A percentile compares a stretch with the other conserved stretches of the same genome.
Evolutionary conservation across 2,329 filamentous ascomycete genomes (phyloP).

Genomic region (Rutstroemia sydowiana): DNA sequence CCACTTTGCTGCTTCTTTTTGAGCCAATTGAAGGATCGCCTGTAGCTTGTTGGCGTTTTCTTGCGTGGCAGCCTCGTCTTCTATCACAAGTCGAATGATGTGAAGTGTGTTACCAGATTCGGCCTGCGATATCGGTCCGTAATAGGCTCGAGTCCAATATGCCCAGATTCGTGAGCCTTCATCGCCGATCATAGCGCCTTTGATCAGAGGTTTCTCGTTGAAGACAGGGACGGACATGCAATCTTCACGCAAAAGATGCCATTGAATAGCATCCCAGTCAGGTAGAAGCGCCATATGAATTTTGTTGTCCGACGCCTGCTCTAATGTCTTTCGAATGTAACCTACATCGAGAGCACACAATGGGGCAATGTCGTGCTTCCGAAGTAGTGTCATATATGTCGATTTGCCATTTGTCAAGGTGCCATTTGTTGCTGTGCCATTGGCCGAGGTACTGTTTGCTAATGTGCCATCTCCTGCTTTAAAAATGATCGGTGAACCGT

Average conservation of each 20-base stretch:
- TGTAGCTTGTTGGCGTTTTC: conserved; percentile 48
- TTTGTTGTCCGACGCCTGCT: conserved; percentile 33
- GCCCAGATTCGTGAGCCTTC: conserved; percentile 59
- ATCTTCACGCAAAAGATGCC: conserved; percentile 77
- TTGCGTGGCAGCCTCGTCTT: conserved; percentile 39
- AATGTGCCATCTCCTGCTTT: too few species aligned
- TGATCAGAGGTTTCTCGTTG: conserved; percentile 45
- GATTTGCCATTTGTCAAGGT: too few species aligned
- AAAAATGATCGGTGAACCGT: too few species aligned
- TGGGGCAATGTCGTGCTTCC: conserved; percentile 51
- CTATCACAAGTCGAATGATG: conserved; percentile 61
- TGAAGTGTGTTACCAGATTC: conserved; percentile 58
- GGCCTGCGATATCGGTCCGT: conserved; percentile 39
- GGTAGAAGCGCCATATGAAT: conserved; percentile 60
- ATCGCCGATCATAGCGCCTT: conserved; percentile 57
- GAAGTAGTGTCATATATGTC: conserved; percentile 38
- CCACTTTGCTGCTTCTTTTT: conserved; percentile 65
- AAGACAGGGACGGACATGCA: conserved; percentile 63
- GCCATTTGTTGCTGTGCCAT: too few species aligned
- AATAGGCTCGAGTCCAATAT: conserved; percentile 63
- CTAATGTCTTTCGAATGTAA: conserved; percentile 49
- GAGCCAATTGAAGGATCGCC: conserved; percentile 59
- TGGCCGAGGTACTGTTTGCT: too few species aligned
- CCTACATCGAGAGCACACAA: conserved; percentile 59
- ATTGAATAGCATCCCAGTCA: conserved; percentile 59